Base-by-base conservation (phyloP, 2,329 filamentous ascomycete species). In the Paecilomyces fulvus region DNA sequence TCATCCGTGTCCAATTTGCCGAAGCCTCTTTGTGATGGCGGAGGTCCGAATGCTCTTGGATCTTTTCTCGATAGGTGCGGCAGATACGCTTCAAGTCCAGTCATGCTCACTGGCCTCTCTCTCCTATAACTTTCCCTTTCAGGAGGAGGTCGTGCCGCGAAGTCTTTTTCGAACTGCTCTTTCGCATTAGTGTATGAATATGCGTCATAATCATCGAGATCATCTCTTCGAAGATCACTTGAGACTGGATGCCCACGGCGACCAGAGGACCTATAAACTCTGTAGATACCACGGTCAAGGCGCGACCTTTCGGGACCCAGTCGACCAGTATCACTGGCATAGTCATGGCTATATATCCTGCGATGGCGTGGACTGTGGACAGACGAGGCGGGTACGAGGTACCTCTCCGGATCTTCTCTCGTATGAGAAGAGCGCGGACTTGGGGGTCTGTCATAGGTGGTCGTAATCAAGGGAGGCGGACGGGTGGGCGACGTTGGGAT, bases 111-210 rank as follows among this genome's bases (percentile, higher is more conserved):
- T 14, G 74, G 75, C 25, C 73, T 66, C 30, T 69, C 66, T 28
- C 62, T 61, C 5, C 66, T 64, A 28, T 61, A 60, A 30, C 59
- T 58, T 14, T 59, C 60, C 11, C 65, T 59, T 23, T 63, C 65
- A 51, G 66, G 64, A 55, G 67, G 73, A 48, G 73, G 57, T 37
- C 69, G 65, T 23, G 70, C 70, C 10, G 69, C 68, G n/a, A 70
- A 74, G 52, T 79, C 77, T 48, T 73, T 70, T 28, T 77, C 71
- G 58, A 77, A 77, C 55, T 77, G 75, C 55, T 79, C 76, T 37
- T 71, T 70, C 2, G 75, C 70, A 6, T 72, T 75, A 12, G 77
- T 79, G 58, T 79, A 79, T 11, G 75, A 77, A 59, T 76, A 78
- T 6, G 73, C 71, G 61, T 74, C 69, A 50, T 72, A 70, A 17